A percentile compares a stretch with the other conserved stretches of the same genome.
phyloP scores from a whole-genome alignment of 805 yeast species.

The Hagleromyces aurorensis region DNA sequence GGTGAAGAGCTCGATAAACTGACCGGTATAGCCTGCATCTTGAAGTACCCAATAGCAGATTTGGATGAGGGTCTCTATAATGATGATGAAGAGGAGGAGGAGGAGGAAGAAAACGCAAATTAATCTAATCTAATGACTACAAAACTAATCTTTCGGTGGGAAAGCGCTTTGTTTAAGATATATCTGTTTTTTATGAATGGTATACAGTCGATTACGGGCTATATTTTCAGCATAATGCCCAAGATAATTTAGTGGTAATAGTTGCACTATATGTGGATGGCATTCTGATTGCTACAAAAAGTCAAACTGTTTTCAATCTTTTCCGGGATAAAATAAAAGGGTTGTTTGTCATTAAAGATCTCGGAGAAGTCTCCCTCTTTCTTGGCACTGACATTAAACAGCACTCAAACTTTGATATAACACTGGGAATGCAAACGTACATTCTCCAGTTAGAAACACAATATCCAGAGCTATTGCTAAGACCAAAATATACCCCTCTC shows the following conservation, averaged over 20 bases:
- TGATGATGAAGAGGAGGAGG: slow-evolving; percentile 21
- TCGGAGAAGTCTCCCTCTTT: slow-evolving; percentile 5
- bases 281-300: slow-evolving; percentile 4
- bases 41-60: slow-evolving; percentile 77
- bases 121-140: not conserved
- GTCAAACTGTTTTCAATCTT: not conserved
- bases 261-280: slow-evolving; percentile 8
- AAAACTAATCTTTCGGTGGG: too few species aligned
- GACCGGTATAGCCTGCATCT: slow-evolving; percentile 84
- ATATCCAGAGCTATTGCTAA: too few species aligned
- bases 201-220: slow-evolving; percentile 5
- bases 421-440: slow-evolving; percentile 4
- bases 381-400: slow-evolving; percentile 6
- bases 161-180: too few species aligned
- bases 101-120: not conserved
- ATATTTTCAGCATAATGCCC: slow-evolving; percentile 1
- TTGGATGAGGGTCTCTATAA: slow-evolving; percentile 56
- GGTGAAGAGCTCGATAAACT: slow-evolving; percentile 85
- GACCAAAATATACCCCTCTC: too few species aligned
- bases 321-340: not conserved
- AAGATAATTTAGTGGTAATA: not conserved
- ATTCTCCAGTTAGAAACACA: too few species aligned
- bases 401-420: not conserved
- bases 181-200: too few species aligned
- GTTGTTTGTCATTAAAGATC: slow-evolving; percentile 4